phyloP scores from a whole-genome alignment of 768 basidiomycete genomes.

The Galerina marginata region DNA sequence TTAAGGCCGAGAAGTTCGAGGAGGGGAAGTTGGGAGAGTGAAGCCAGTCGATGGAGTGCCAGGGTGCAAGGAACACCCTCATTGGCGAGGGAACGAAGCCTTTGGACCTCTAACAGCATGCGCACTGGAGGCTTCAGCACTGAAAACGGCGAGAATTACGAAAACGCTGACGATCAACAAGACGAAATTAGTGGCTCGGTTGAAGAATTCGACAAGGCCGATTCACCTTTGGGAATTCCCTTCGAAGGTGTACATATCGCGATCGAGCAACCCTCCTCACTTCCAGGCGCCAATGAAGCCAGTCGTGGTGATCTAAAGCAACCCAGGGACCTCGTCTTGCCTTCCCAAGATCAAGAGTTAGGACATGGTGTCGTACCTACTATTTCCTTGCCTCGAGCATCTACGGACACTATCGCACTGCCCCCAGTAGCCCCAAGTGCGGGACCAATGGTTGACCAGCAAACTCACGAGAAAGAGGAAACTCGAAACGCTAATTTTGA shows the following conservation, averaged over 20 bases:
- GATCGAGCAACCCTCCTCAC: constrained; percentile 5
- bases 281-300: background rate
- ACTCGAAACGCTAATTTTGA: background rate
- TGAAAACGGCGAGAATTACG: constrained; percentile 45
- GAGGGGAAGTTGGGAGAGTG: constrained; percentile 92
- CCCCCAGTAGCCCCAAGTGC: constrained; percentile 5
- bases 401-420: constrained; percentile 32
- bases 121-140: constrained; percentile 61
- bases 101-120: constrained; percentile 66
- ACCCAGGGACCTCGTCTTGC: background rate
- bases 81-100: constrained; percentile 56
- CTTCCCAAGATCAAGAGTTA: background rate
- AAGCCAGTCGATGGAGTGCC: constrained; percentile 88
- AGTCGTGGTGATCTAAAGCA: background rate
- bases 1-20: constrained; percentile 84
- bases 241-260: constrained; percentile 14
- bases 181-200: constrained; percentile 22
- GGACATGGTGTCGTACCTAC: background rate
- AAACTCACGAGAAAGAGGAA: background rate
- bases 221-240: constrained; percentile 6
- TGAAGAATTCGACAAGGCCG: constrained; percentile 20
- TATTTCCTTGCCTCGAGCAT: constrained; percentile 17
- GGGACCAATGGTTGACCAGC: background rate
- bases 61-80: constrained; percentile 58
- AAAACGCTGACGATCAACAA: constrained; percentile 31